Evolutionary conservation across 78 protist genomes (phyloP), one percentile per base, ranked within the genome.

Genomic region (Mastigamoeba balamuthi): DNA sequence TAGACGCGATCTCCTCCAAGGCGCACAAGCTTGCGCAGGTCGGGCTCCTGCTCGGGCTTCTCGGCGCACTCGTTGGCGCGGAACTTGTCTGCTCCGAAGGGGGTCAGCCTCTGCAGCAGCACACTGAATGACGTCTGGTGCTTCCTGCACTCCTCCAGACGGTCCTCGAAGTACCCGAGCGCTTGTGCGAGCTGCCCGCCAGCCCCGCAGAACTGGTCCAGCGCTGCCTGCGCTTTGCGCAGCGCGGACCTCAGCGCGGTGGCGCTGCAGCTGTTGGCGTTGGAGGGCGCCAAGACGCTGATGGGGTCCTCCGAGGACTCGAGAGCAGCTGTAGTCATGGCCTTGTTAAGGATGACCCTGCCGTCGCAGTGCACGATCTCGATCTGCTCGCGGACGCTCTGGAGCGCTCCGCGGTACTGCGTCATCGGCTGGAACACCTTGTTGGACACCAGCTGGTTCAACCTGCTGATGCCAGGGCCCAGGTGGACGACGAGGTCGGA

Each of bases 1-100:
- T 81, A 76, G 33, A 81, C 43, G 37, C 76, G 66, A 33, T 72
- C 64, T 23, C 86, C 86, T 40, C 86, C 86, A 2, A 81, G 69
- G 27, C 86, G 23, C 29, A 81, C 74, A 25, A 81, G 63, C 39
- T 81, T 81, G 36, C 76, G 79, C 0, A 81, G 68, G 2, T 36
- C 72, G 2, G 69, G 66, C 29, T 81, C 86, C 71, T 81, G 86
- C 35, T 81, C 86, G n/a, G 43, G 48, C 27, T 81, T 81, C 17
- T 78, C 58, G 39, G 69, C 86, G 0, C 69, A 35, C 10, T 81
- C 86, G 39, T 81, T 81, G 0, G 86, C 69, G 33, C 40, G 27
- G 65, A 81, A 81, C 64, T 80, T 58, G 40, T 81, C 86, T 37
- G 44, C 27, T 2, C 81, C 86, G 36, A 70, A 64, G 0, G 69